Percentiles rank a stretch among this genome's conserved stretches.
Conservation (phyloP, 768 basidiomycete genomes). For the Neoboletus brunneissimus region DNA sequence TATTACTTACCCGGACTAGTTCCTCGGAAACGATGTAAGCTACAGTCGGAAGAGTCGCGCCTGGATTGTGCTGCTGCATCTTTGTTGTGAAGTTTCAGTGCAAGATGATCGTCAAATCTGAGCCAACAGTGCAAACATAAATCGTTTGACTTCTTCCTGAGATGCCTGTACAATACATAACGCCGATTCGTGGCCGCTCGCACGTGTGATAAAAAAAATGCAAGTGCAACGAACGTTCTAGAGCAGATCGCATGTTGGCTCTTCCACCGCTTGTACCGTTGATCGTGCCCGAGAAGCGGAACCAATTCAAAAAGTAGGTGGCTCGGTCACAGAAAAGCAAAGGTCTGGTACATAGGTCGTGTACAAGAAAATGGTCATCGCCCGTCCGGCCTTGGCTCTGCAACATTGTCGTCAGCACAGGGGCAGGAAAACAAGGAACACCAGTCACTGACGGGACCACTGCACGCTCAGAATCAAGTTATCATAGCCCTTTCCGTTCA, state of each 20-base stretch:
- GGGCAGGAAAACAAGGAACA: not conserved
- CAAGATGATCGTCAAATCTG: not conserved
- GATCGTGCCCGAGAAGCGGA: not conserved
- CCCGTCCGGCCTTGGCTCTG: slow-evolving; percentile 46
- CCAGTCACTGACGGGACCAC: slow-evolving; percentile 55
- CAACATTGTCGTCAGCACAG: slow-evolving; percentile 1
- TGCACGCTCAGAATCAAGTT: slow-evolving; percentile 76
- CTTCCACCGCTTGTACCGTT: not conserved
- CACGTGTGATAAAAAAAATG: not conserved
- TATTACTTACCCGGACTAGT: slow-evolving; percentile 44
- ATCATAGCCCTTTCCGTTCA: slow-evolving; percentile 90
- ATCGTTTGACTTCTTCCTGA: not conserved
- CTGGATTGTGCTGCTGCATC: slow-evolving; percentile 12
- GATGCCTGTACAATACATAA: not conserved
- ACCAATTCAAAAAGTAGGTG: not conserved
- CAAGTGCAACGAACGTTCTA: not conserved
- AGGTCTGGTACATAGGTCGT: slow-evolving; percentile 1
- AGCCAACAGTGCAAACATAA: not conserved
- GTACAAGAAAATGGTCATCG: slow-evolving; percentile 18
- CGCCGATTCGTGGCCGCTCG: not conserved
- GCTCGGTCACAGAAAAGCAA: not conserved
- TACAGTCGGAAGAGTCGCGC: slow-evolving; percentile 24
- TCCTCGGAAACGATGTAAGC: slow-evolving; percentile 58
- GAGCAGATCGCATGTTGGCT: not conserved
- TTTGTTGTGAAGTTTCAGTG: not conserved